Base-by-base conservation (phyloP, 202 grass and related monocot species). In the Cymbopogon flexuosus region DNA sequence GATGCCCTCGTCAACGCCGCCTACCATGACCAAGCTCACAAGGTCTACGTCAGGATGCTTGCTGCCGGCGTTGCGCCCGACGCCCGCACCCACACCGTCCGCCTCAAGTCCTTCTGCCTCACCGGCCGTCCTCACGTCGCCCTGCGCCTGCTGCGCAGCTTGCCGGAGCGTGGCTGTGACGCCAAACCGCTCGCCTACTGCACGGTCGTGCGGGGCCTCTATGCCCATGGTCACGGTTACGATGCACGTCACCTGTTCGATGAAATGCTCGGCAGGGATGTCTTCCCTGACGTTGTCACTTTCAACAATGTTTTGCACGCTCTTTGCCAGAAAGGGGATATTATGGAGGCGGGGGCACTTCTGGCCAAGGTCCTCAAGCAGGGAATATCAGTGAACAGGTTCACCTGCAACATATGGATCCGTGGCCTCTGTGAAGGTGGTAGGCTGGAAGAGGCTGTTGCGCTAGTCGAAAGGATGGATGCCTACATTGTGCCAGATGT, bases 1-100 rank as follows among this genome's bases (percentile, higher is more conserved):
- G 93, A 92, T 41, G 76, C 89, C 12, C 91, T 97, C 21, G 88
- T 97, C 42, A 65, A 91, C 60, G 83, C 85, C 78, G 72, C 71
- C 51, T 90, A 94, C 85, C 93, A 90, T 30, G 86, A 94, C 83
- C 94, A 97, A 92, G 90, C 92, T 7, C 94, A 97, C 86, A 97
- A 97, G 81, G 90, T 97, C 67, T 97, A 94, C 65, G 66, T 97
- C 65, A 79, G 94, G 66, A 93, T 97, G 95, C 67, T 92, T 5
- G 81, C 89, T 63, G 75, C 81, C 57, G 57, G 57, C 57, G 57
- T 60, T 60, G 22, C 57, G 8, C 90, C 94, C 5, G 90, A 97
- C 68, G 59, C 84, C 14, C 88, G 84, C 84, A 94, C 92, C 70
- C 81, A 93, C 68, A 90, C 94, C 29, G 76, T 94, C 72, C 88